Evolutionary conservation across 2,329 filamentous ascomycete species (phyloP), one percentile per base, ranked within the genome.

Genomic region (Orbilia ellipsospora): DNA sequence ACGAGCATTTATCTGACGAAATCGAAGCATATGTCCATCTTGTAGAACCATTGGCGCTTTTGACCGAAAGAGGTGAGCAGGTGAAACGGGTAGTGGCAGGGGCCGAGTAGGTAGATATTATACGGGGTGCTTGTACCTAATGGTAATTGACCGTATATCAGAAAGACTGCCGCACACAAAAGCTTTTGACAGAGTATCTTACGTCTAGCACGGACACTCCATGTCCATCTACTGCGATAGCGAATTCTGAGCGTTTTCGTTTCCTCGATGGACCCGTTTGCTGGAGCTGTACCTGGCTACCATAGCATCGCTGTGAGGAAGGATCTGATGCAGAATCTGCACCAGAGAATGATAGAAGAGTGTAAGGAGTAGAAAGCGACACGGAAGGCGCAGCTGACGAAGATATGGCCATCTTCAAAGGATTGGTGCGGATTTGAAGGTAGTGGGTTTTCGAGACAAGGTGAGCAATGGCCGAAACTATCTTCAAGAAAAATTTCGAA

Each of bases 331-430:
- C n/a, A 36, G 56, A 44, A 12, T 75, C 72, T 42, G 59, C 16
- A 50, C 72, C 64, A 23, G 64, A 69, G 69, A 75, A 69, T 15
- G 72, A 42, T 10, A 75, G 45, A 16, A 75, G 64, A 23, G 72
- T 64, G 45, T 75, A 75, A 50, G 72, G 72, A 65, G 63, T 75
- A 18, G 72, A 75, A 15, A 75, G 72, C 72, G 72, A 75, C 72
- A 75, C 72, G 52, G 72, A 75, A 13, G 72, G 72, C 59, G 72
- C 51, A 50, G 60, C 56, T 51, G 72, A 67, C 18, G 54, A 69
- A 61, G 64, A 69, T 69, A 75, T 75, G 40, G 64, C 72, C 72
- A 75, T 75, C 60, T 75, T 69, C 48, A 12, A 18, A 18, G 36
- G 36, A 63, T 59, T 18, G 28, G 26, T 36, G 40, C 48, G 55